phyloP scores from a whole-genome alignment of 78 protist species.

The Dictyostelium citrinum region DNA sequence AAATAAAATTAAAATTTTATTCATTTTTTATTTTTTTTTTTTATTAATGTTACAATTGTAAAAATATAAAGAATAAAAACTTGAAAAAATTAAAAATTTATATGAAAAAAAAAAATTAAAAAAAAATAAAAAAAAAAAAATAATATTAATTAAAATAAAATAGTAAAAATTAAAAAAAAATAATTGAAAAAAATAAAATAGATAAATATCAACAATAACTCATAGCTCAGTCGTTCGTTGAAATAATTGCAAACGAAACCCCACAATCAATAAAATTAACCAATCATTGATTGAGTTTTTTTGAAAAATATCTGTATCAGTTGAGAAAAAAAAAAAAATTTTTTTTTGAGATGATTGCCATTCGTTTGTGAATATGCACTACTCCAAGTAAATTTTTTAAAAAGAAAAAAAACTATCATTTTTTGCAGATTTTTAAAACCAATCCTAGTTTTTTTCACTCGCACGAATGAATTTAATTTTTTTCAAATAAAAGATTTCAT shows the following conservation, averaged over 20 bases:
- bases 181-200: not conserved
- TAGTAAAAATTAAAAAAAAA: not conserved
- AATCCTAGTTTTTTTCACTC: not conserved
- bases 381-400: not conserved
- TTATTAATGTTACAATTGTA: not conserved
- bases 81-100: not conserved
- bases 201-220: not conserved
- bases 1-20: not conserved
- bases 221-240: not conserved
- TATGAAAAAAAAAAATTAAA: not conserved
- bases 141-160: not conserved
- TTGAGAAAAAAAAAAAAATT: not conserved
- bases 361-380: not conserved
- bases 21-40: not conserved
- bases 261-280: not conserved
- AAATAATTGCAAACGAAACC: not conserved
- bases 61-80: not conserved
- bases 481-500: not conserved
- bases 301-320: not conserved
- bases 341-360: not conserved
- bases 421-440: no score
- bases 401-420: no score
- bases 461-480: not conserved
- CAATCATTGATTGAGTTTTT: not conserved
- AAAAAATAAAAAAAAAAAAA: not conserved